Evolutionary conservation across 2,329 filamentous ascomycete genomes (phyloP).

Genomic region (Dothiorella sarmentorum): DNA sequence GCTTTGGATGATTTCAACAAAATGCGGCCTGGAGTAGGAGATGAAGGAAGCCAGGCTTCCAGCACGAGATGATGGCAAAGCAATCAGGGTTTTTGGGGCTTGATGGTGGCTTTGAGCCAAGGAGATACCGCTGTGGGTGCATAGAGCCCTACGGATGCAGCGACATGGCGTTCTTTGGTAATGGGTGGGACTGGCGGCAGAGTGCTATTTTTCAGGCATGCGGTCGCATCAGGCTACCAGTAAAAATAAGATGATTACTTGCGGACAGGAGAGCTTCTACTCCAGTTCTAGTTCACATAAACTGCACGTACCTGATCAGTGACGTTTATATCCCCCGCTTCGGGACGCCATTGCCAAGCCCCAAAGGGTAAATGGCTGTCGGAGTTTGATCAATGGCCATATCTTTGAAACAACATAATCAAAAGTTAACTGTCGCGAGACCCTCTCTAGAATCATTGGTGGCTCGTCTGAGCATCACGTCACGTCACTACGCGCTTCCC

Average conservation of each 20-base stretch:
- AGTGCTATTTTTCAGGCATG: constrained; percentile 6
- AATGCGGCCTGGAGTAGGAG: neutral
- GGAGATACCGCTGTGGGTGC: constrained; percentile 13
- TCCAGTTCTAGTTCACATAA: constrained; percentile 7
- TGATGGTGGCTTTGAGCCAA: neutral
- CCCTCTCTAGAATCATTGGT: neutral
- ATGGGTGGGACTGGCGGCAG: constrained; percentile 7
- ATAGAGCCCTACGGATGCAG: neutral
- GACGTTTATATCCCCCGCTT: neutral
- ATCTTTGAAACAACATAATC: neutral
- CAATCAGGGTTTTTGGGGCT: neutral
- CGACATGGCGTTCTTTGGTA: constrained; percentile 13
- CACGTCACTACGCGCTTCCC: constrained; percentile 6
- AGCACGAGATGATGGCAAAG: neutral
- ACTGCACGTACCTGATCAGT: neutral
- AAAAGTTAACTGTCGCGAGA: neutral
- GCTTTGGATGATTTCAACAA: constrained; percentile 5
- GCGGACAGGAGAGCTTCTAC: constrained; percentile 6
- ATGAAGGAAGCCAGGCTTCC: neutral
- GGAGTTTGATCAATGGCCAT: neutral
- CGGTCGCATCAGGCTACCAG: neutral
- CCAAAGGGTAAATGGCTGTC: neutral
- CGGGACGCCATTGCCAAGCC: neutral
- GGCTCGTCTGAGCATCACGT: constrained; percentile 12
- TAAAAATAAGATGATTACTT: constrained; percentile 12